These are phyloP conservation scores for Alternaria dauci DNA, from an alignment of 2,329 filamentous ascomycete species.

Conservation along the genomic window DNA sequence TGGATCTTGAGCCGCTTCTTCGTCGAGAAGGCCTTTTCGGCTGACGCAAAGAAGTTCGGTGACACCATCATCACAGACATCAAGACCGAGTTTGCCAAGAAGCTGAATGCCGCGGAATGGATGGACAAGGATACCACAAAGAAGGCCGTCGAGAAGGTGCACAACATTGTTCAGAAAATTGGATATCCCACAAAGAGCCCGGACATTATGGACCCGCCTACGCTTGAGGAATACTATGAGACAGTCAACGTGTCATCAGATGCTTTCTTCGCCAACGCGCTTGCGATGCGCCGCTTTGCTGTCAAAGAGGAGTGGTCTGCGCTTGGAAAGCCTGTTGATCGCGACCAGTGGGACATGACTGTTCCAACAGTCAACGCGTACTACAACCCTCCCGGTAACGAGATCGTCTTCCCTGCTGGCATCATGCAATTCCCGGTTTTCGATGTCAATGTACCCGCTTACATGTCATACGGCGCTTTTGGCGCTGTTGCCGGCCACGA, in stretches of 20 bases:
- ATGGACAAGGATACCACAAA: slow-evolving; percentile 69
- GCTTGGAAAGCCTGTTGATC: slow-evolving; percentile 67
- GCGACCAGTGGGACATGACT: slow-evolving; percentile 68
- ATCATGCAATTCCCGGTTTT: slow-evolving; percentile 75
- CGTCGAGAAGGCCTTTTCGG: slow-evolving; percentile 72
- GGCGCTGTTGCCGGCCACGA: slow-evolving; percentile 74
- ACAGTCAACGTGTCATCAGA: slow-evolving; percentile 60
- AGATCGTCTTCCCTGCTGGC: slow-evolving; percentile 73
- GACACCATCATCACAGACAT: slow-evolving; percentile 76
- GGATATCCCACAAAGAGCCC: slow-evolving; percentile 71
- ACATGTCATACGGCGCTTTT: slow-evolving; percentile 74
- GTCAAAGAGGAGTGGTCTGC: slow-evolving; percentile 63
- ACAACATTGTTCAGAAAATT: slow-evolving; percentile 73
- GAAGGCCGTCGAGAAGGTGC: slow-evolving; percentile 69
- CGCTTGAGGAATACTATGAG: slow-evolving; percentile 66
- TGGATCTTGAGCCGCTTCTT: slow-evolving; percentile 78
- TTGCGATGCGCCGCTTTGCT: slow-evolving; percentile 61
- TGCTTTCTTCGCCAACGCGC: slow-evolving; percentile 66
- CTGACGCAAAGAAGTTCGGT: slow-evolving; percentile 71
- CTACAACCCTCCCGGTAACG: slow-evolving; percentile 70
- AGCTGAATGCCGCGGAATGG: slow-evolving; percentile 67
- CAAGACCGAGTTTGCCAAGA: slow-evolving; percentile 70
- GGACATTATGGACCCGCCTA: slow-evolving; percentile 66
- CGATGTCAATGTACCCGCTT: slow-evolving; percentile 68
- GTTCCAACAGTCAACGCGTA: slow-evolving; percentile 69